A percentile compares a stretch with the other conserved stretches of the same genome.
Evolutionary conservation across 2,329 filamentous ascomycete species (phyloP).

Genomic region (Pseudocercospora vitis): DNA sequence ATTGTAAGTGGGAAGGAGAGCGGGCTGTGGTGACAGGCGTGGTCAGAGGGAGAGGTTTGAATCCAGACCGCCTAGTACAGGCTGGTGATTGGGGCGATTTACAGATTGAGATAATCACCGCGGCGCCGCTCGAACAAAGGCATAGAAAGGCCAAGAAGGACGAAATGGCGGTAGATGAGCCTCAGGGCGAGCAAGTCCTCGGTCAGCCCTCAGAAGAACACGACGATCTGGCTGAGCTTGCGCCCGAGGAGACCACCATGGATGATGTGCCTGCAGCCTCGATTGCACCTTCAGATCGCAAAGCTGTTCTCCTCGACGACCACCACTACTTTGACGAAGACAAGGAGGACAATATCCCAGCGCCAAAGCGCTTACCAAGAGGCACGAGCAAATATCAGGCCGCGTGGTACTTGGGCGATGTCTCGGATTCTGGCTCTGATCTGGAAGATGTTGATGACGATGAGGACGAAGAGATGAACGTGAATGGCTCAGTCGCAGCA

Average conservation of each 20-base stretch:
- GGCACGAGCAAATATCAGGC: conserved; percentile 94
- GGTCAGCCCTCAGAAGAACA: conserved; percentile 74
- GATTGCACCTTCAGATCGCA: conserved; percentile 55
- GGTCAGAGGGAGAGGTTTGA: conserved; percentile 80
- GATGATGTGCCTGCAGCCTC: conserved; percentile 59
- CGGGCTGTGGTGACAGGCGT: conserved; percentile 69
- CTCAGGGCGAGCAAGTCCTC: conserved; percentile 58
- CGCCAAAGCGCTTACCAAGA: conserved; percentile 75
- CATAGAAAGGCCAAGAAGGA: conserved; percentile 54
- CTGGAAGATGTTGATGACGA: conserved; percentile 62
- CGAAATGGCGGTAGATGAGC: conserved; percentile 67
- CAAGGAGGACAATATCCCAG: conserved; percentile 60
- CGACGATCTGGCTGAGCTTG: conserved; percentile 79
- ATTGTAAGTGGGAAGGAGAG: conserved; percentile 66
- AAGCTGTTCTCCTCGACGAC: conserved; percentile 90
- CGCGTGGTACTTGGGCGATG: conserved; percentile 84
- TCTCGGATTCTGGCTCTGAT: conserved; percentile 84
- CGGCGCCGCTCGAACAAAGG: conserved; percentile 64
- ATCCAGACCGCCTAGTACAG: conserved; percentile 85
- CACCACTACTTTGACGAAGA: conserved; percentile 98
- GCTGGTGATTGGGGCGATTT: conserved; percentile 93
- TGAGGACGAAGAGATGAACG: conserved; percentile 52
- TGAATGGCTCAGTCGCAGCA: conserved; percentile 51
- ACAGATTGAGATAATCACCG: conserved; percentile 84
- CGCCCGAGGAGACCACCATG: conserved; percentile 84